These are phyloP conservation scores for Spinellus fusiger DNA, from an alignment of 192 early-diverging fungal species.

Conservation along the genomic window DNA sequence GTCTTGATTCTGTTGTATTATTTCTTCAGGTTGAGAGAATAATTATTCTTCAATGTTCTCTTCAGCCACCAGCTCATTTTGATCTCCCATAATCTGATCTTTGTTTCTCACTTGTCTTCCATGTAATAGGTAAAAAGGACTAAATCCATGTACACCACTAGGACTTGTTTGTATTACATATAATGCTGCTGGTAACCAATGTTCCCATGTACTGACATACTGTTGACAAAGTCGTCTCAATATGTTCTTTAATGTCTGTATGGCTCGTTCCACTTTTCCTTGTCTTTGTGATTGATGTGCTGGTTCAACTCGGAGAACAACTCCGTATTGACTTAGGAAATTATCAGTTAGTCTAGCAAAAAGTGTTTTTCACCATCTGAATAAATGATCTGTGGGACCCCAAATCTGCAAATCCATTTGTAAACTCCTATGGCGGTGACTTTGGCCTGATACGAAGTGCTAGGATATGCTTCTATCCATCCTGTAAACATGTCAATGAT, in stretches of 20 bases:
- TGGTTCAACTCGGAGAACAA: background rate
- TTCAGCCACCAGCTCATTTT: background rate
- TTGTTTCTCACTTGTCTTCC: background rate
- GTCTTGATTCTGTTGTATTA: background rate
- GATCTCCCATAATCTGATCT: background rate
- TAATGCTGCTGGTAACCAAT: background rate
- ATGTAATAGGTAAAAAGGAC: background rate
- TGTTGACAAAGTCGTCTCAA: background rate
- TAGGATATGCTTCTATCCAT: background rate
- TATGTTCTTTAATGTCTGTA: background rate
- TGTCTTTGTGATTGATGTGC: background rate
- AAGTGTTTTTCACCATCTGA: background rate
- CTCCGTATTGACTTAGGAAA: background rate
- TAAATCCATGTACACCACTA: background rate
- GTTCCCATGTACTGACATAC: background rate
- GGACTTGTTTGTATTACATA: background rate
- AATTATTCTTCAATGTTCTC: background rate
- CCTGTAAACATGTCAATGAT: constrained; percentile 7
- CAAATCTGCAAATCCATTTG: background rate
- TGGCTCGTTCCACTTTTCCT: constrained; percentile 4
- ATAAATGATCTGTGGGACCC: background rate
- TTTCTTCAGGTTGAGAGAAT: too few relatives aligned
- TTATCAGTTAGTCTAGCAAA: background rate
- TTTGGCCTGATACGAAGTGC: background rate
- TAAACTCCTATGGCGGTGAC: background rate